Evolutionary conservation across 345 rosid species (phyloP), one percentile per base, ranked within the genome.

Genomic region (Microthlaspi erraticum): DNA sequence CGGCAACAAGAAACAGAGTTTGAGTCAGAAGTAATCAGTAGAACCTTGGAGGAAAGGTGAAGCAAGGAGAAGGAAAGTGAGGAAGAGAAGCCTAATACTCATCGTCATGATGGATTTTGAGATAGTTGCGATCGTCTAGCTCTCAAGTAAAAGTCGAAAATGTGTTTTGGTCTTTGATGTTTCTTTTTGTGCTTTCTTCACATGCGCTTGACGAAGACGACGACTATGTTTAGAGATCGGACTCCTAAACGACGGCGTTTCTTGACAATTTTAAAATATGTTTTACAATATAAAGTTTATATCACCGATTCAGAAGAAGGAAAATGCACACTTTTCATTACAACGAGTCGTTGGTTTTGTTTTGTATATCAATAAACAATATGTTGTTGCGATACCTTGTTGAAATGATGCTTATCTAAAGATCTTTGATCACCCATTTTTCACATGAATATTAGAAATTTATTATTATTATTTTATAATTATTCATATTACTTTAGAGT

Each of bases 41-140:
- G 42, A 37, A 93, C 96, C 98, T 81, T 88, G 92, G 60, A 87
- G 82, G 60, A 91, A 62, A 79, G 92, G 89, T 57, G 87, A 86
- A 0, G 82, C 92, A 36, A 89, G 79, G 67, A 92, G 79, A 81
- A 93, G 84, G 60, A 93, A 60, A 63, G 88, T 85, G 49, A 85
- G 74, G 86, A 90, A 73, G 72, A 90, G 63, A 81, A 84, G 80
- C 78, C 86, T 82, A 66, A 82, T 20, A 67, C 19, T 54, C 60
- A 52, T 73, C 84, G 69, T 83, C 73, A 76, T 72, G 54, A 48
- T 43, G 23, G 12, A 5, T 56, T 10, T 36, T 55, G 17, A 45
- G 66, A 66, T 18, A 7, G 26, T 39, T 41, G 2, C 6, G 31
- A n/a, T 56, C n/a, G 26, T 48, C 3, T 26, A 37, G 65, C 12